Evolutionary conservation across 495 filamentous ascomycete species (phyloP), one percentile per base, ranked within the genome.

Genomic region (Annulohypoxylon nitens): DNA sequence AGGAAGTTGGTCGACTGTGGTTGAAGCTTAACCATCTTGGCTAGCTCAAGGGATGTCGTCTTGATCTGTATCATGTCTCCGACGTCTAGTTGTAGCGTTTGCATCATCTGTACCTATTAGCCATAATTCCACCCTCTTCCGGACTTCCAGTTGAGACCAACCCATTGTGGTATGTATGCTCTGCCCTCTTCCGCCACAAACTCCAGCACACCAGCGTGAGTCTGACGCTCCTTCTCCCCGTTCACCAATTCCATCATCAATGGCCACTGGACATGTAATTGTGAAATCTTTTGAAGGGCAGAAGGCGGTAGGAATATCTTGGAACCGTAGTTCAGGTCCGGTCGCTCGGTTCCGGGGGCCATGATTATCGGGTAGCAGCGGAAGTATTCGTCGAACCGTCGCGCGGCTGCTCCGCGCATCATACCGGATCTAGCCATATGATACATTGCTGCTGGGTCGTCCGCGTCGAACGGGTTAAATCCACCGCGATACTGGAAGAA

Each of bases 161-260:
- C 94, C 96, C 96, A 99, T 76, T 93, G 92, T 51, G 96, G 96
- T 63, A 99, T 83, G 83, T 99, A 99, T 6, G 97, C 93, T 78
- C 96, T 92, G 33, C 96, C 96, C 80, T 99, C 96, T 79, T 98
- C 96, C 9, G 96, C 96, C 64, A 97, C 94, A 78, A 99, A 99
- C 78, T 99, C 96, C 69, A 99, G 81, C 54, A 98, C 97, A 83
- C 96, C 96, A 6, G 93, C 94, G 82, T 99, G 97, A 23, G 94
- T 93, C 78, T 90, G 89, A 71, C 84, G 90, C 14, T 90, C 90
- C 77, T 90, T 91, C 18, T 90, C 87, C 3, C 95, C 94, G 79
- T 98, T 98, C 64, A 91, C 90, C 34, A 99, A 86, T 87, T 98
- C 94, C 79, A 99, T 95, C 66, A 98, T 87, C 88, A 99, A 97